Base-by-base conservation (phyloP, 2,329 filamentous ascomycete genomes). In the Trichoderma harzianum region DNA sequence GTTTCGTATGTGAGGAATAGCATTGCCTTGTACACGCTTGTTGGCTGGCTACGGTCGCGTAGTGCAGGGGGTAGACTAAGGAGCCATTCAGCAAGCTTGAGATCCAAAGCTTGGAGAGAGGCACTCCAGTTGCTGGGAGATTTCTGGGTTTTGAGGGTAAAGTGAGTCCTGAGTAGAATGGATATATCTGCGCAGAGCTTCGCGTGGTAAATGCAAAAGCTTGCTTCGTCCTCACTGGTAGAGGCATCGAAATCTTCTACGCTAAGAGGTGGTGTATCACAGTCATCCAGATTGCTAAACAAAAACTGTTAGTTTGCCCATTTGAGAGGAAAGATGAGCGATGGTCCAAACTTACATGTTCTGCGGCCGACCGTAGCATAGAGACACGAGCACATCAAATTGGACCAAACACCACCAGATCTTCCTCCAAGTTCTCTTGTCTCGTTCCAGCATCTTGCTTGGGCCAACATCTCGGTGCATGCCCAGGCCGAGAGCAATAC, bases 391-490 rank as follows among this genome's bases (percentile, higher is more conserved):
- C 6, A 51, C 39, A 43, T 74, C 73, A 18, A 74, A 73, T 34
- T 74, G 73, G 16, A 74, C 63, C 30, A 74, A 16, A 32, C 69
- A 47, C 73, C 73, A 74, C 72, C 73, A 74, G 24, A 74, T 32
- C 34, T 67, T 69, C n/a, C 57, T 60, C 39, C 67, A 74, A 4
- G 47, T 39, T 10, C 60, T 58, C 18, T 73, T 73, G 18, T 74
- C 60, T 5, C 26, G 14, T 6, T 69, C 14, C 3, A 55, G 43
- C 65, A 74, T 65, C 24, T 47, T 66, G 51, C 64, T 69, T 11
- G 51, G 55, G 8, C 28, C 39, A 21, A 63, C 73, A 53, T 80
- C 76, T 1, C 79, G 74, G 43, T 80, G 85, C 83, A 87, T 86
- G 36, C 85, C 85, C 43, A 87, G 5, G 8, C 53, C 53, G 11